Base-by-base conservation (phyloP, 768 basidiomycete species). In the Harrya chromipes region DNA sequence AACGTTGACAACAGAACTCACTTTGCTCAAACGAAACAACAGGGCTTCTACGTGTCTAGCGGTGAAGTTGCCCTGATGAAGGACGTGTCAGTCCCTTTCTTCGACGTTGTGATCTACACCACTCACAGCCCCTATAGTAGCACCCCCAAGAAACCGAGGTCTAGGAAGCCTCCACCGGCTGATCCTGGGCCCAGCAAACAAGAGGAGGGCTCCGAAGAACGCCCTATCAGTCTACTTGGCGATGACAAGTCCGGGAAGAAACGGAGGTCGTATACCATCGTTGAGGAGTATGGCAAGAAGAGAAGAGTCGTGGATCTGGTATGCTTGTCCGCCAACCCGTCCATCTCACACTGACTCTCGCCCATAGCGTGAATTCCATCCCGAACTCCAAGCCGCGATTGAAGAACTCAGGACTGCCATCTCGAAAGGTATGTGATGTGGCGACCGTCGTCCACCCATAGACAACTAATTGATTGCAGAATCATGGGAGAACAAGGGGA, bases 21-120 rank as follows among this genome's bases (percentile, higher is more conserved):
- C 70, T 89, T 94, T 59, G 91, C 88, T 5, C 85, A 91, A 67
- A 95, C 94, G 5, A 91, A 88, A 67, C 91, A 94, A 60, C 84
- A 87, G 50, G 92, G 91, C 1, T 97, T 94, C 74, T 95, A 94
- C 62, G 94, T 97, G 10, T 89, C 87, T 6, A 80, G 80, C 27
- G 94, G 94, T 2, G 86, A 90, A 60, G 87, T 97, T 13, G 91
- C 91, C 4, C 66, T 97, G 12, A 73, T 92, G 60, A 88, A 87
- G 63, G 87, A 93, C 72, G 84, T 83, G 72, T 78, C 51, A 45
- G 71, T 3, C 29, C 20, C 8, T 50, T 31, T 46, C 46, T 10
- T 23, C 48, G 33, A 14, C 45, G 21, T 21, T 0, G 11, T 24
- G 26, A 9, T 49, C 43, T 42, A 31, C 40, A n/a, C 16, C 24